Evolutionary conservation across 495 filamentous ascomycete genomes (phyloP).

Genomic region (Tuber aestivum): DNA sequence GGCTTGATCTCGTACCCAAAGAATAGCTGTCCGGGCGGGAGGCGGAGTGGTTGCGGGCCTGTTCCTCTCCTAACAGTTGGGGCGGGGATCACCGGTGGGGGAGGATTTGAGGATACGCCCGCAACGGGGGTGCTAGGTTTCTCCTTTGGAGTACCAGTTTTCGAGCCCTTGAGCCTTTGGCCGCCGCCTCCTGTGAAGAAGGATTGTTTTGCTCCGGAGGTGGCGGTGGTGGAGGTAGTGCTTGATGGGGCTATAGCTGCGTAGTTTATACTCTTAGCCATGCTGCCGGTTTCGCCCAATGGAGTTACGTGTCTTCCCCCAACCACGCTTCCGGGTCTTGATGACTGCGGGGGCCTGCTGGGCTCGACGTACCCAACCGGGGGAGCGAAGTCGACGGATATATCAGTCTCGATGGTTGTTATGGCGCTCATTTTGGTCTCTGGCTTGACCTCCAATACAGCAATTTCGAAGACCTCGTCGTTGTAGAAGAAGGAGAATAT

Average conservation of each 20-base stretch:
- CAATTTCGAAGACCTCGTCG: conserved; percentile 83
- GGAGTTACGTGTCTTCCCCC: conserved; percentile 44
- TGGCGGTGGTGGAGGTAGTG: conserved; percentile 55
- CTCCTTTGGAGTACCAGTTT: conserved; percentile 68
- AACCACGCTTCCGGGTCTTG: conserved; percentile 52
- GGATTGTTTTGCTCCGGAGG: conserved; percentile 52
- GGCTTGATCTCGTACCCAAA: conserved; percentile 92
- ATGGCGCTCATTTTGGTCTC: conserved; percentile 68
- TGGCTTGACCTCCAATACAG: conserved; percentile 87
- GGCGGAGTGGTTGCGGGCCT: conserved; percentile 76
- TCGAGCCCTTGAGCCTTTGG: conserved; percentile 72
- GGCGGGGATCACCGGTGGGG: conserved; percentile 43
- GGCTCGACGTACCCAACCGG: conserved; percentile 92
- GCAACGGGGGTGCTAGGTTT: conserved; percentile 75
- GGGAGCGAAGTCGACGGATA: conserved; percentile 89
- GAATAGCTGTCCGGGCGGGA: conserved; percentile 86
- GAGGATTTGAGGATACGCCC: conserved; percentile 58
- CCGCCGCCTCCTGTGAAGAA: conserved; percentile 70
- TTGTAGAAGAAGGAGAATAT: conserved; percentile 94
- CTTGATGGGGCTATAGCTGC: conserved; percentile 79
- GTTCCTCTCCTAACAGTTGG: conserved; percentile 54
- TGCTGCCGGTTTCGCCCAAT: conserved; percentile 73
- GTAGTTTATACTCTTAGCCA: conserved; percentile 97
- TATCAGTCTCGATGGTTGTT: conserved; percentile 90
- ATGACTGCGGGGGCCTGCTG: conserved; percentile 54